These are phyloP conservation scores for Sordariomycetes sp. DNA, from an alignment of 2,329 filamentous ascomycete genomes.

Conservation along the genomic window DNA sequence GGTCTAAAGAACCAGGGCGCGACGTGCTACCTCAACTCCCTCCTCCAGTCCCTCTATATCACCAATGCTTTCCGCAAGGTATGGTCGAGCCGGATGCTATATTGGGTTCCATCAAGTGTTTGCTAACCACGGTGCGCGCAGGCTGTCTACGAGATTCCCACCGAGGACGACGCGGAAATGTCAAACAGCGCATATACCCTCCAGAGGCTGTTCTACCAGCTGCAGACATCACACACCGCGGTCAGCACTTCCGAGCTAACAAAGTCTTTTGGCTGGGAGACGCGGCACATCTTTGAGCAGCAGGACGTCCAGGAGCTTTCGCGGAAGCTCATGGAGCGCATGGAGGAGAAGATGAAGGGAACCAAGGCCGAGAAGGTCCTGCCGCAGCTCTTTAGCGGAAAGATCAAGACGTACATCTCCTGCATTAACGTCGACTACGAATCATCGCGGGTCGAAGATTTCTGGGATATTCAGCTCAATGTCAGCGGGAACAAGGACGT, in stretches of 20 bases:
- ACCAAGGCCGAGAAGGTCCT: constrained; percentile 83
- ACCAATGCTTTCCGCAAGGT: constrained; percentile 91
- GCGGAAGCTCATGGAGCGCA: constrained; percentile 89
- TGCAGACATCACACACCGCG: constrained; percentile 74
- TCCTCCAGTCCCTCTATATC: constrained; percentile 74
- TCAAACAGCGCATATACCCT: constrained; percentile 87
- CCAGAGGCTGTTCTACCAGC: constrained; percentile 85
- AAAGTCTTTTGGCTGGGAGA: constrained; percentile 96
- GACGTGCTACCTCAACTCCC: constrained; percentile 76
- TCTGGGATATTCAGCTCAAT: constrained; percentile 98
- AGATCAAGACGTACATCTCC: constrained; percentile 96
- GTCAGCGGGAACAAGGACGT: constrained; percentile 88
- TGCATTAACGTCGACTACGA: constrained; percentile 98
- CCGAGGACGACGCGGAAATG: constrained; percentile 66
- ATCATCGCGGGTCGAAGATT: constrained; percentile 89
- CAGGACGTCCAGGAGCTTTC: constrained; percentile 97
- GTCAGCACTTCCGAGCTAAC: constrained; percentile 90
- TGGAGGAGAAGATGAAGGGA: constrained; percentile 97
- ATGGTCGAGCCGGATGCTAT: background rate
- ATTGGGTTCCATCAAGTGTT: no score
- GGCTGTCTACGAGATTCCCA: constrained; percentile 96
- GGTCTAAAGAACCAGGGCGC: constrained; percentile 95
- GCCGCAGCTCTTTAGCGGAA: constrained; percentile 85
- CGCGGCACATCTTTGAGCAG: constrained; percentile 94
- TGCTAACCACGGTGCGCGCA: constrained; percentile 18